Conservation (phyloP, 345 rosid genomes). For the Ceriops zippeliana region DNA sequence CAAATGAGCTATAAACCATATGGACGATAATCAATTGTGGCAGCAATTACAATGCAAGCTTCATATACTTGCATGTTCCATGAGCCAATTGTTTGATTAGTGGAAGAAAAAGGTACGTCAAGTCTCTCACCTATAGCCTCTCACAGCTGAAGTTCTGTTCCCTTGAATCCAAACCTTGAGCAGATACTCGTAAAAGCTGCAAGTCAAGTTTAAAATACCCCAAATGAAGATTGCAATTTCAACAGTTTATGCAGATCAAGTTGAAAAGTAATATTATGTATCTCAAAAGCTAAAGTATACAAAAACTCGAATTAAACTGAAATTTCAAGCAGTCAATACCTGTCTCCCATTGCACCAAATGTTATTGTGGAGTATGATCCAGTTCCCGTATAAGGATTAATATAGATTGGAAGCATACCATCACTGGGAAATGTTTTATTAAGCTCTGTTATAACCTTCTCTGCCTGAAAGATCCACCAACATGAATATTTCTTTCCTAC, state of each 20-base stretch:
- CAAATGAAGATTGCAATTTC: not conserved
- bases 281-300: not conserved
- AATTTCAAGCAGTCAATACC: slow-evolving; percentile 39
- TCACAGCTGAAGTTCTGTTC: slow-evolving; percentile 67
- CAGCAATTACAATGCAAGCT: no score
- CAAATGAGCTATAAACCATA: not conserved
- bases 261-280: no score
- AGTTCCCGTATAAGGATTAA: slow-evolving; percentile 51
- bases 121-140: slow-evolving; percentile 54
- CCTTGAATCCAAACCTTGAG: slow-evolving; percentile 97
- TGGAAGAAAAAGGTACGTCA: not conserved
- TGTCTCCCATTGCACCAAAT: slow-evolving; percentile 98
- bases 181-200: slow-evolving; percentile 89
- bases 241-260: not conserved
- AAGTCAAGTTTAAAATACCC: slow-evolving; percentile 9
- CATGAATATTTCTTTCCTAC: not conserved
- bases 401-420: slow-evolving; percentile 87
- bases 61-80: not conserved
- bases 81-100: not conserved
- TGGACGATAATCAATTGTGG: not conserved
- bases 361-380: slow-evolving; percentile 64
- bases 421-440: slow-evolving; percentile 73
- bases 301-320: not conserved
- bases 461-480: slow-evolving; percentile 45
- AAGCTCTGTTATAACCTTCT: slow-evolving; percentile 60